Evolutionary conservation across 768 basidiomycete species (phyloP).

Genomic region (Tremella fuciformis): DNA sequence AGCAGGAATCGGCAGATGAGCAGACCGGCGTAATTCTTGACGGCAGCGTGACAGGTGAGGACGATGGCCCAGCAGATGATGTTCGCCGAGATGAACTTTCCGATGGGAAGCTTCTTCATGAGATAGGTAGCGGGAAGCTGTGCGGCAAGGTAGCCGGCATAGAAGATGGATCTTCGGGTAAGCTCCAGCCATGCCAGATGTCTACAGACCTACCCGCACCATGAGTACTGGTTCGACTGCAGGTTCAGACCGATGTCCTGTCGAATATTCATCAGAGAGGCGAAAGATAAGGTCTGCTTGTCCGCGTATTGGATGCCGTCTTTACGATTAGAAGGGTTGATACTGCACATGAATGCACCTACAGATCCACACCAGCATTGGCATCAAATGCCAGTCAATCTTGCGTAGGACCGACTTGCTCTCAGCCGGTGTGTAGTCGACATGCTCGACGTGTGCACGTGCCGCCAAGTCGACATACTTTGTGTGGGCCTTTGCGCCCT

Average conservation of each 20-base stretch:
- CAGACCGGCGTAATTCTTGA: conserved; percentile 33
- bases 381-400: conserved; percentile 23
- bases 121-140: conserved; percentile 42
- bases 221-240: conserved; percentile 15
- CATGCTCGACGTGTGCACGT: too few relatives aligned
- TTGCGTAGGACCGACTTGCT: conserved; percentile 24
- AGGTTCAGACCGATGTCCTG: conserved; percentile 20
- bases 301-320: conserved; percentile 20
- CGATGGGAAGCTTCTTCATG: conserved; percentile 45
- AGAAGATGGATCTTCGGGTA: conserved; percentile 49
- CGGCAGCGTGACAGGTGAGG: conserved; percentile 29
- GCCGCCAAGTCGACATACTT: too few relatives aligned
- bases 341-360: conserved; percentile 7
- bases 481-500: too few relatives aligned
- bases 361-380: conserved; percentile 5
- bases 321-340: background rate
- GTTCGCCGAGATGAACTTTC: conserved; percentile 34
- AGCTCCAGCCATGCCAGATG: background rate
- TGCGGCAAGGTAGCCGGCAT: conserved; percentile 39
- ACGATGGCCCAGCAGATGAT: conserved; percentile 36
- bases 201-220: conserved; percentile 18
- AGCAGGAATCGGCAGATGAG: conserved; percentile 38
- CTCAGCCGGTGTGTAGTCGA: conserved; percentile 29
- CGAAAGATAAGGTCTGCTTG: conserved; percentile 28
- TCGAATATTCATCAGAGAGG: conserved; percentile 26